Base-by-base conservation (phyloP, 139 green algal species). In the Tetratostichococcus sp. region DNA sequence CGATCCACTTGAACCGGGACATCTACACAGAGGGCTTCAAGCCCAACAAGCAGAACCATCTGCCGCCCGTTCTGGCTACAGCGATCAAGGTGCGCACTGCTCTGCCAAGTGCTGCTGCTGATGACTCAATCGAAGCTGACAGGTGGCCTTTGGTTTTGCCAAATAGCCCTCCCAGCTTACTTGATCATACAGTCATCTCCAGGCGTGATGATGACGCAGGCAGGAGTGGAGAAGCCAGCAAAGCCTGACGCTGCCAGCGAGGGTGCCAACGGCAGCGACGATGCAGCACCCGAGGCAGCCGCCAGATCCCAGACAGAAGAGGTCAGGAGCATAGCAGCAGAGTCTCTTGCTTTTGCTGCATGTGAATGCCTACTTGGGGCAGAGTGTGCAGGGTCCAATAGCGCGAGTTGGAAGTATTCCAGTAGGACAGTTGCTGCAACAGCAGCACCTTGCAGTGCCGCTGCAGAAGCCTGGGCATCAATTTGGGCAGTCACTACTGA, bases 1-100 rank as follows among this genome's bases (percentile, higher is more conserved):
- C 91, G 22, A 94, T 96, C 82, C 93, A 96, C 73, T 82, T 96
- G n/a, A 78, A 96, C 78, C 75, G 91, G 5, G 89, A 91, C 68
- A 86, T 96, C 30, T 74, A 84, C 66, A 89, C 83, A 14, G 82
- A 92, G 28, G 94, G 94, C 17, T 98, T 98, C 80, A 97, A 98
- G 77, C 86, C 88, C 71, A 97, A 98, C 87, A 84, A 89, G 43
- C 89, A 96, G 83, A 91, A 85, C 57, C 89, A 98, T 73, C 82
- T 97, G 39, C 86, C 85, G 30, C 93, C 94, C 28, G 77, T 98
- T 23, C 84, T 98, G 32, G 90, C 92, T 21, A 94, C 87, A 0
- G 73, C 74, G 25, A 76, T 87, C 70, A 90, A 89, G 75, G 67
- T 77, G 31, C 66, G 26, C 75, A n/a, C n/a, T n/a, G n/a, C n/a